Evolutionary conservation across 495 filamentous ascomycete genomes (phyloP).

Genomic region (Tricharina praecox): DNA sequence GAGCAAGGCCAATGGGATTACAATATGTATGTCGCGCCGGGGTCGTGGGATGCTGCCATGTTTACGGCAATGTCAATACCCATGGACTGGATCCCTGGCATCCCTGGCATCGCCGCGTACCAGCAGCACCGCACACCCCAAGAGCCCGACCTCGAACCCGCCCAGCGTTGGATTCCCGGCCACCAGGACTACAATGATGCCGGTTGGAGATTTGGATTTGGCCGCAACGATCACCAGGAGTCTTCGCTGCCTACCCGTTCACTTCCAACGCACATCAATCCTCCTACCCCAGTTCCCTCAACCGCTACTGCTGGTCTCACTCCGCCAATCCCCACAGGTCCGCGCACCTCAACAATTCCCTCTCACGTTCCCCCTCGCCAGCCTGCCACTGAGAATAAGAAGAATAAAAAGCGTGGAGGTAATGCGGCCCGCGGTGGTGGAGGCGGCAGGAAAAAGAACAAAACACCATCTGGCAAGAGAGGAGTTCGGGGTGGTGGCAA

Average conservation of each 20-base stretch:
- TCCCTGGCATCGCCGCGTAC: too few relatives aligned
- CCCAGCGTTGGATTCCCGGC: constrained; percentile 23
- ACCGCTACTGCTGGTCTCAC: too few relatives aligned
- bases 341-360: too few relatives aligned
- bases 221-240: not conserved
- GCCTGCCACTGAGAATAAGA: not conserved
- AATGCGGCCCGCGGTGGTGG: not conserved
- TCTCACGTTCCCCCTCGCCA: not conserved
- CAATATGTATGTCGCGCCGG: too few relatives aligned
- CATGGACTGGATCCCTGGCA: constrained; percentile 7
- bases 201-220: constrained; percentile 23
- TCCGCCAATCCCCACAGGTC: too few relatives aligned
- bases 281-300: not conserved
- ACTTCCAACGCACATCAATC: not conserved
- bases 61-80: too few relatives aligned
- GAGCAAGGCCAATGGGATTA: constrained; percentile 11
- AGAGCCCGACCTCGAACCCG: constrained; percentile 8
- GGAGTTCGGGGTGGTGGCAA: not conserved
- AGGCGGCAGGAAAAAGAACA: not conserved
- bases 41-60: too few relatives aligned
- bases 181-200: constrained; percentile 23
- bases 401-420: not conserved
- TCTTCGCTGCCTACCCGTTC: not conserved
- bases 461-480: not conserved
- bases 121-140: too few relatives aligned